phyloP scores from a whole-genome alignment of 225 moss, liverwort and hornwort species.

The Physcomitrium patens region DNA sequence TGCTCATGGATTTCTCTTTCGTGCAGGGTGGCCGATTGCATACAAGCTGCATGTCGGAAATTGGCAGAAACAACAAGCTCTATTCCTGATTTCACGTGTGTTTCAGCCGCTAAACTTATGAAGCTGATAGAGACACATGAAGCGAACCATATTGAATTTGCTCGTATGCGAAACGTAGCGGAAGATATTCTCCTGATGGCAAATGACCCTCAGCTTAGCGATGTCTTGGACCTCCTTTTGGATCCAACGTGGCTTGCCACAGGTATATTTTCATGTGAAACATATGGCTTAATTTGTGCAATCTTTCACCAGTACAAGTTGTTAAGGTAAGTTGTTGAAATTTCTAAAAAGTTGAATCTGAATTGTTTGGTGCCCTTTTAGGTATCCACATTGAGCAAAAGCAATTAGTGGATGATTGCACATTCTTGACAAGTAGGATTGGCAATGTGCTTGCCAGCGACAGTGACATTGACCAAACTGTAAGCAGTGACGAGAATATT shows the following conservation, averaged over 20 bases:
- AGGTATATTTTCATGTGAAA: constrained; percentile 32
- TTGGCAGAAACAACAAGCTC: constrained; percentile 62
- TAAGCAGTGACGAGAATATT: constrained; percentile 61
- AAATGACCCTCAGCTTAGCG: constrained; percentile 59
- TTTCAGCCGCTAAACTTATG: constrained; percentile 87
- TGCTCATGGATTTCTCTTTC: constrained; percentile 10
- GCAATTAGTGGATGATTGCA: constrained; percentile 79
- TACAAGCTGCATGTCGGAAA: constrained; percentile 66
- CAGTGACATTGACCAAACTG: constrained; percentile 62
- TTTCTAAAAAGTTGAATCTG: not conserved
- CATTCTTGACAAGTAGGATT: constrained; percentile 67
- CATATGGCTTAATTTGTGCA: no score
- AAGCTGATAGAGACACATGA: constrained; percentile 94
- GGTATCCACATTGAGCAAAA: constrained; percentile 74
- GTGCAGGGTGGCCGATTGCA: constrained; percentile 61
- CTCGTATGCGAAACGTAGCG: constrained; percentile 79
- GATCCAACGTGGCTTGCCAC: constrained; percentile 96
- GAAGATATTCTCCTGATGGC: constrained; percentile 88
- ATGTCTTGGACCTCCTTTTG: constrained; percentile 66
- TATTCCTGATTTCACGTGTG: constrained; percentile 89
- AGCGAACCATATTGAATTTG: constrained; percentile 93
- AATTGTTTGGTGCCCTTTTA: constrained; percentile 25
- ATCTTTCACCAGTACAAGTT: constrained; percentile 11
- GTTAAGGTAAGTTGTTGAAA: constrained; percentile 7
- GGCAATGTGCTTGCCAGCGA: constrained; percentile 72